Conservation (phyloP, 805 yeast species). For the Zygoascus bituminiphila region DNA sequence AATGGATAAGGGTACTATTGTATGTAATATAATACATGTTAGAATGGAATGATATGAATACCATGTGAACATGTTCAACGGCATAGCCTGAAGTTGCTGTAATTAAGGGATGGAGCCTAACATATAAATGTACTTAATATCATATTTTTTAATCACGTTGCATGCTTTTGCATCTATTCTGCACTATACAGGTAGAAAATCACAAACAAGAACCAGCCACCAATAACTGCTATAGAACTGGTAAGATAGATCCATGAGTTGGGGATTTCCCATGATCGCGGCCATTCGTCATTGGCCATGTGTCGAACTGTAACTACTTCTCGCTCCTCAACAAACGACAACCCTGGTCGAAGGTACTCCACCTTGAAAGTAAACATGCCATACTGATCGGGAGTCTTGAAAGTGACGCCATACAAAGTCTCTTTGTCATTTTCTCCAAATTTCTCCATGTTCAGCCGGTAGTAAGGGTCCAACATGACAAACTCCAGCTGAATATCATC, state of each 20-base stretch:
- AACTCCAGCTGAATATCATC: conserved; percentile 72
- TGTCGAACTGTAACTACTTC: conserved; percentile 81
- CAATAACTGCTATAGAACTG: conserved; percentile 58
- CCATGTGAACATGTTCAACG: too few relatives aligned
- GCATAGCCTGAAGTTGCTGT: too few relatives aligned
- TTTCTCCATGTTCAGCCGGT: conserved; percentile 55
- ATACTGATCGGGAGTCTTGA: conserved; percentile 87
- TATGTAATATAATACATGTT: neutral
- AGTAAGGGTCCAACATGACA: conserved; percentile 91
- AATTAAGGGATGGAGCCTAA: too few relatives aligned
- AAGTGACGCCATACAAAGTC: conserved; percentile 41
- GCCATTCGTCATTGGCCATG: conserved; percentile 90
- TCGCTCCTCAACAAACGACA: conserved; percentile 54
- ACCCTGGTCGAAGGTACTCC: conserved; percentile 73
- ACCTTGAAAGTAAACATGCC: conserved; percentile 87
- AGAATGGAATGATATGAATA: neutral
- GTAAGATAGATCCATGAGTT: conserved; percentile 88
- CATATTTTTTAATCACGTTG: too few relatives aligned
- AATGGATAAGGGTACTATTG: too few relatives aligned
- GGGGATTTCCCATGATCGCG: conserved; percentile 85
- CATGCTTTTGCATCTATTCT: too few relatives aligned
- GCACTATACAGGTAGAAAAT: conserved; percentile 45
- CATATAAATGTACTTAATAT: too few relatives aligned
- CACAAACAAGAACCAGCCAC: conserved; percentile 74
- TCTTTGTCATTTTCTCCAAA: conserved; percentile 31